These are phyloP conservation scores for Flaveria floridana DNA, from an alignment of 140 eudicot species.

Conservation along the genomic window DNA sequence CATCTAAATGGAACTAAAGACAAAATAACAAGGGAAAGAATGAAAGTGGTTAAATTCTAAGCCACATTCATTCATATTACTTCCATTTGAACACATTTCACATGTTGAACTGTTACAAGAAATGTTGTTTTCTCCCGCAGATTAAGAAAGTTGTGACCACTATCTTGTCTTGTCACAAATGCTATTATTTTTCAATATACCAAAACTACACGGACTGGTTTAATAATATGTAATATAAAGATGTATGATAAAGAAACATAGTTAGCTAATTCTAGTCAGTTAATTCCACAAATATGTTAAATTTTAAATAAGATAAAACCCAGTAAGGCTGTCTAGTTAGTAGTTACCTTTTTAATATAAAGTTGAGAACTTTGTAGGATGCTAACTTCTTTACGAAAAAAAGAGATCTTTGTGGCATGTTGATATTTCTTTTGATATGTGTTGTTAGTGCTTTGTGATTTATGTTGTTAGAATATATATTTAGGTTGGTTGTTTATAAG, in stretches of 20 bases:
- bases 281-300: background rate
- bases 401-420: conserved; percentile 8
- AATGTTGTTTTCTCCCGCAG: background rate
- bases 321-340: background rate
- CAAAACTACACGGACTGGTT: background rate
- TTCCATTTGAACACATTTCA: background rate
- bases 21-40: background rate
- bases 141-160: background rate
- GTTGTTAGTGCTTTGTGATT: background rate
- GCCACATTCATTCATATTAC: background rate
- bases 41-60: background rate
- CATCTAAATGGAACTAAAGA: background rate
- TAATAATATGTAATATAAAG: background rate
- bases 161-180: background rate
- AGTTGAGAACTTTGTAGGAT: background rate
- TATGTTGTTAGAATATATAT: background rate
- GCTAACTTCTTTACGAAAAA: background rate
- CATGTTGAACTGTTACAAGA: background rate
- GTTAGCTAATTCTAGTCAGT: background rate
- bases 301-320: background rate
- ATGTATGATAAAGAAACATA: background rate
- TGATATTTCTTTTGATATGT: background rate
- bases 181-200: background rate
- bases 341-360: background rate
- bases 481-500: too few relatives aligned